Base-by-base conservation (phyloP, 352 stramenopile species). In the Phytophthora pseudosyringae region DNA sequence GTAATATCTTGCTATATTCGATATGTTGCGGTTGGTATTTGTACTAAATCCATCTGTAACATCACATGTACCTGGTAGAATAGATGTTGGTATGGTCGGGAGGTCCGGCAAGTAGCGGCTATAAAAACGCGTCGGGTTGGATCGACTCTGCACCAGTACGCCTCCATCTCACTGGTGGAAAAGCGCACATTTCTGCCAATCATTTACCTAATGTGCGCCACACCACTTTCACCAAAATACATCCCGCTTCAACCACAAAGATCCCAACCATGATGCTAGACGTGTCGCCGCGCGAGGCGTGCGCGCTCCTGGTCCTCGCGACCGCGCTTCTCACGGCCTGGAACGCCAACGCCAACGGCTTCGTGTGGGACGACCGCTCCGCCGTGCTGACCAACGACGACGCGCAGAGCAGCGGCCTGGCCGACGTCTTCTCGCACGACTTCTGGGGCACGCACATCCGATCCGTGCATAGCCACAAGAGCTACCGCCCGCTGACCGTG, bases 291-390 rank as follows among this genome's bases (percentile, higher is more conserved):
- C 21, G 40, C 6, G 64, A 73, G 50, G 13, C 45, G 28, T 54
- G 35, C 9, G 43, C 18, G 3, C 33, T 64, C 5, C 25, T 46
- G 9, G 71, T 92, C 5, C 71, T 67, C 5, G 11, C 74, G 1
- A 46, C 78, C 2, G 79, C 76, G n/a, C 58, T 89, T n/a, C 41
- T 71, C 7, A 76, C 86, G 0, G 74, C 85, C 15, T 80, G 75
- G 69, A 88, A 78, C 46, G 78, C 86, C 12, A 70, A 80, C 16
- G 12, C 51, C 21, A 89, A 87, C 40, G 80, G 71, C 5, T 96
- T 97, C 64, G 88, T 97, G 15, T 97, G 90, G 91, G 90, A 98
- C 72, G 92, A 98, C 63, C 82, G 90, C 56, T 88, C 89, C 8
- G 90, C 90, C 4, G 75, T 97, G 15, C 31, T 89, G 7, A 16